These are phyloP conservation scores for Diplodia seriata DNA, from an alignment of 2,329 filamentous ascomycete genomes.

Conservation along the genomic window DNA sequence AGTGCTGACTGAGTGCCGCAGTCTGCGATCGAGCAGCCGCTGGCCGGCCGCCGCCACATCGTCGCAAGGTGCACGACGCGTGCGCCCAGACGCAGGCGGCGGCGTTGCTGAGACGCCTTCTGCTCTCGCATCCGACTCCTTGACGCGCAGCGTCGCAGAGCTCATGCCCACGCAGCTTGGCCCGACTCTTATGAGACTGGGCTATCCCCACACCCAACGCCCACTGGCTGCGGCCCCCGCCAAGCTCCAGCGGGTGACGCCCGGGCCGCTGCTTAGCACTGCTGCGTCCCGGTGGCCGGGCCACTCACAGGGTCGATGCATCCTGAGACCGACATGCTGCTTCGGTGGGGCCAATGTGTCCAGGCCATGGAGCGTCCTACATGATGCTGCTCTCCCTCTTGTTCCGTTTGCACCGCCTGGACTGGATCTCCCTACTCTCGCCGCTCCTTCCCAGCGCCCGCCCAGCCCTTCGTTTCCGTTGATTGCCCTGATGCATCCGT, in stretches of 20 bases:
- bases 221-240: slow-evolving; percentile 34
- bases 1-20: background rate
- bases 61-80: background rate
- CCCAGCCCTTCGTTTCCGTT: slow-evolving; percentile 16
- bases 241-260: slow-evolving; percentile 13
- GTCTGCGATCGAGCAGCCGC: slow-evolving; percentile 13
- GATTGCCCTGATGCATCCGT: slow-evolving; percentile 23
- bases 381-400: slow-evolving; percentile 11
- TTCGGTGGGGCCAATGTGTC: slow-evolving; percentile 10
- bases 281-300: slow-evolving; percentile 37
- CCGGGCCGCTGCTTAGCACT: slow-evolving; percentile 5
- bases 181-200: slow-evolving; percentile 48
- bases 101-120: slow-evolving; percentile 31
- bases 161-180: slow-evolving; percentile 40
- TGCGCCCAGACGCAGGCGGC: background rate
- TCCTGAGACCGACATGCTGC: slow-evolving; percentile 21
- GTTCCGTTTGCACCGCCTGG: slow-evolving; percentile 22
- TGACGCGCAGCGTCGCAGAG: slow-evolving; percentile 46
- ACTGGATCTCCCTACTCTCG: slow-evolving; percentile 6
- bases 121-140: slow-evolving; percentile 40
- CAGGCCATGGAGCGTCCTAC: slow-evolving; percentile 1
- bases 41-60: background rate
- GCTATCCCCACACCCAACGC: slow-evolving; percentile 34
- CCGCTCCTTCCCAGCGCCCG: too few species aligned
- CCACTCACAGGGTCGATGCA: background rate